A percentile compares a stretch with the other conserved stretches of the same genome.
Conservation (phyloP, 345 rosid genomes). For the Luvunga scandens region DNA sequence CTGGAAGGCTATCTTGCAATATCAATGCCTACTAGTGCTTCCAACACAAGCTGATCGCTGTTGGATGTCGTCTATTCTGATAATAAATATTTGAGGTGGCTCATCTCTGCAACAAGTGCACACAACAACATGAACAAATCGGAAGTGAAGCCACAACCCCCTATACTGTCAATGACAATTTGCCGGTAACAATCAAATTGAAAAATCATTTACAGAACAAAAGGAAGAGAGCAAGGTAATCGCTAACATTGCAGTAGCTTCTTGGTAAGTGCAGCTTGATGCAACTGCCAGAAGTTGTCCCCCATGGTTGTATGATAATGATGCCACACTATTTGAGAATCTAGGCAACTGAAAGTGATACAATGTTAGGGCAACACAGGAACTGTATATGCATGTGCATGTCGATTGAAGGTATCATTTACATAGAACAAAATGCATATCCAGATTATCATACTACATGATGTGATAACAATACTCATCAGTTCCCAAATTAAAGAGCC, state of each 20-base stretch:
- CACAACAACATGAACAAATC: background rate
- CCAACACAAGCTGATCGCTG: slow-evolving; percentile 7
- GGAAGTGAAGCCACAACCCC: background rate
- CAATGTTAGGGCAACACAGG: slow-evolving; percentile 6
- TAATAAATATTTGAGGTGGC: slow-evolving; percentile 52
- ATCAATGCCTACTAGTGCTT: slow-evolving; percentile 8
- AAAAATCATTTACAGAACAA: background rate
- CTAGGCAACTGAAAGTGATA: slow-evolving; percentile 56
- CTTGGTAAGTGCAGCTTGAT: slow-evolving; percentile 64
- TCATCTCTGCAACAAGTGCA: slow-evolving; percentile 51
- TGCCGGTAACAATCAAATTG: background rate
- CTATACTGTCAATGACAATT: background rate
- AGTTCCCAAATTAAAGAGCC: background rate
- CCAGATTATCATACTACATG: background rate
- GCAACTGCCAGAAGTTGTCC: slow-evolving; percentile 80
- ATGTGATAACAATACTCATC: background rate
- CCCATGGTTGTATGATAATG: slow-evolving; percentile 50
- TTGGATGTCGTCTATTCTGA: slow-evolving; percentile 29
- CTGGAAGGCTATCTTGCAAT: background rate
- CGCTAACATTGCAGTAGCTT: slow-evolving; percentile 68
- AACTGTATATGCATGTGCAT: background rate
- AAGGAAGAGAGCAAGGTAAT: background rate
- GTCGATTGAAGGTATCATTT: background rate
- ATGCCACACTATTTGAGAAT: slow-evolving; percentile 68
- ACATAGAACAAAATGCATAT: background rate